A percentile compares a stretch with the other conserved stretches of the same genome.
Conservation (phyloP, 106 monocot species). For the Platanthera guangdongensis region DNA sequence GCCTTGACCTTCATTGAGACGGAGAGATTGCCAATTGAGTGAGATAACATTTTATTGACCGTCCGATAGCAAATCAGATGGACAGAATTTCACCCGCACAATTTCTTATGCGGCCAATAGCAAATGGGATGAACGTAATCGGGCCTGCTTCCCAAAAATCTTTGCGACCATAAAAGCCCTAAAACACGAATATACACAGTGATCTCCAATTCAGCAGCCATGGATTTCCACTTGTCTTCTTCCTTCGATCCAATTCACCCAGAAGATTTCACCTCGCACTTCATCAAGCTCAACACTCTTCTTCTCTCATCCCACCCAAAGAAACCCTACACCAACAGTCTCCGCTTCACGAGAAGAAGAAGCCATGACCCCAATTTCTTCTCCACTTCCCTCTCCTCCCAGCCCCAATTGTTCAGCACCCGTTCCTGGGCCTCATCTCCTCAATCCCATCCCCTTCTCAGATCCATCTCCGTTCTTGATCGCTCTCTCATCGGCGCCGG, state of each 20-base stretch:
- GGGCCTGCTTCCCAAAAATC: too few species aligned
- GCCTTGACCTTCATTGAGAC: too few species aligned
- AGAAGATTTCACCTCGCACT: conserved; percentile 27
- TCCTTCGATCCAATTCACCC: neutral
- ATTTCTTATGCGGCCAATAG: too few species aligned
- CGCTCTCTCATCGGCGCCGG: conserved; percentile 17
- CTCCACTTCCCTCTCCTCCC: neutral
- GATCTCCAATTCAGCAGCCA: neutral
- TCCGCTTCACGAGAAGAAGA: conserved; percentile 3
- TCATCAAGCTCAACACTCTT: conserved; percentile 32
- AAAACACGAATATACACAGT: too few species aligned
- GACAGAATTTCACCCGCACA: too few species aligned
- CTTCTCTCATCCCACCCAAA: conserved; percentile 16
- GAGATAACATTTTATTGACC: too few species aligned
- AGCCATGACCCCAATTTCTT: neutral
- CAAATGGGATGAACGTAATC: too few species aligned
- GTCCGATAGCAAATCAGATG: too few species aligned
- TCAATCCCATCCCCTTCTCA: conserved; percentile 22
- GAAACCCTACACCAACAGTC: neutral
- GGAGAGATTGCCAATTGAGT: too few species aligned
- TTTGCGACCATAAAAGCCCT: too few species aligned
- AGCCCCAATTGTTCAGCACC: neutral
- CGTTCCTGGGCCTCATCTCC: conserved; percentile 2
- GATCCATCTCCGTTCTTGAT: conserved; percentile 17
- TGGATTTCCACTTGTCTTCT: conserved; percentile 1